A percentile compares a stretch with the other conserved stretches of the same genome.
These are phyloP conservation scores for Cryomyces minteri DNA, from an alignment of 495 filamentous ascomycete species.

Conservation along the genomic window DNA sequence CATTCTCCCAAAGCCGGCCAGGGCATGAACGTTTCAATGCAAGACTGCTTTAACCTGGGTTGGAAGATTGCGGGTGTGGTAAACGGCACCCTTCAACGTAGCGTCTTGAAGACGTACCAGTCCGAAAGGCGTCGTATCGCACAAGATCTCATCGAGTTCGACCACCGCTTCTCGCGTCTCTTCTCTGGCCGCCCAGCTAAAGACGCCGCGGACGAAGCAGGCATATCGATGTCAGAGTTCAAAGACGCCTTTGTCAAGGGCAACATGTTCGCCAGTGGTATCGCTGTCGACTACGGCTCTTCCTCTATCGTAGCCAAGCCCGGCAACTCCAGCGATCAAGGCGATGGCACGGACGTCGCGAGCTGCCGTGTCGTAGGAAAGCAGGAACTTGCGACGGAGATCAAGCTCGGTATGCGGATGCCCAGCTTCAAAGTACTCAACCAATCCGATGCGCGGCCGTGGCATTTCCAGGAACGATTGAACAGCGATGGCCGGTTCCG, in stretches of 20 bases:
- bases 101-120: conserved; percentile 52
- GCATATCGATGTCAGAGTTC: conserved; percentile 33
- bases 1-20: conserved; percentile 72
- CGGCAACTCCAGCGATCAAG: conserved; percentile 16
- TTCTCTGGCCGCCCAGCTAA: conserved; percentile 18
- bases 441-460: conserved; percentile 15
- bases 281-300: conserved; percentile 16
- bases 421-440: conserved; percentile 17
- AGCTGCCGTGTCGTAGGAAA: conserved; percentile 9
- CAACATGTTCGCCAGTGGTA: conserved; percentile 14
- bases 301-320: conserved; percentile 16
- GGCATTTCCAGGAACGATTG: conserved; percentile 19
- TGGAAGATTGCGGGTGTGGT: conserved; percentile 70
- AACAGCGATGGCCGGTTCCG: conserved; percentile 43
- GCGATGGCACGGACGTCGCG: conserved; percentile 24
- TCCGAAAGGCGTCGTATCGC: conserved; percentile 51
- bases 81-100: conserved; percentile 35
- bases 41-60: conserved; percentile 64
- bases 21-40: conserved; percentile 73
- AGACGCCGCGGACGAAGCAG: conserved; percentile 41
- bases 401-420: conserved; percentile 17
- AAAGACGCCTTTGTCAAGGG: conserved; percentile 22
- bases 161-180: conserved; percentile 29
- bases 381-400: conserved; percentile 13
- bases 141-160: conserved; percentile 52